Evolutionary conservation across 805 yeast species (phyloP).

Genomic region (Clavispora santaluciae): DNA sequence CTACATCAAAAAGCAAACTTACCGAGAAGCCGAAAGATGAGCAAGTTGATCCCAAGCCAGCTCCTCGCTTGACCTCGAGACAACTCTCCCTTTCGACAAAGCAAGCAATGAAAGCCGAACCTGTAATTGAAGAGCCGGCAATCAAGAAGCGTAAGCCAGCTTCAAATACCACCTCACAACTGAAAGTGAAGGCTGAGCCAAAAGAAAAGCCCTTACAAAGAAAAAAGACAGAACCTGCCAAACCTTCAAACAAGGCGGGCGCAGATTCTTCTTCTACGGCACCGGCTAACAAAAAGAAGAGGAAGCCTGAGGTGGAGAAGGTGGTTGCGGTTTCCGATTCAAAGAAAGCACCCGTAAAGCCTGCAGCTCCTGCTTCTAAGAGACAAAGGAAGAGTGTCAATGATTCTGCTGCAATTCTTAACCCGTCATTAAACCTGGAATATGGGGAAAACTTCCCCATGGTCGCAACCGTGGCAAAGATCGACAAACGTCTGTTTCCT

Average conservation of each 20-base stretch:
- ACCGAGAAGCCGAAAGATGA: not conserved
- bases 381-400: conserved; percentile 6
- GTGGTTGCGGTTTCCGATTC: not conserved
- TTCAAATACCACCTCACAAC: conserved; percentile 1
- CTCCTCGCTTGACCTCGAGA: conserved; percentile 7
- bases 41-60: not conserved
- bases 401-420: conserved; percentile 1
- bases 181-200: conserved; percentile 3
- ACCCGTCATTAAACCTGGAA: conserved; percentile 20
- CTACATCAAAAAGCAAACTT: not conserved
- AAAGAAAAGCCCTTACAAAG: conserved; percentile 7
- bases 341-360: conserved; percentile 5
- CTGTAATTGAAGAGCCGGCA: conserved; percentile 3
- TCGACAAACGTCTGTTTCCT: conserved; percentile 18
- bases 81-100: conserved; percentile 7
- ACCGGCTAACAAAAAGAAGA: conserved; percentile 2
- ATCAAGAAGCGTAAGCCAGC: conserved; percentile 3
- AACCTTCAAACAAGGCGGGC: conserved; percentile 3
- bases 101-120: conserved; percentile 1
- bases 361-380: not conserved
- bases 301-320: not conserved
- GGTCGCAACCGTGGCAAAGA: conserved; percentile 5
- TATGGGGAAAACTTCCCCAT: conserved; percentile 16
- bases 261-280: not conserved
- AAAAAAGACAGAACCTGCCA: conserved; percentile 3